Evolutionary conservation across 441 rosid species (phyloP).

Genomic region (Bocquillonia castaneifolia): DNA sequence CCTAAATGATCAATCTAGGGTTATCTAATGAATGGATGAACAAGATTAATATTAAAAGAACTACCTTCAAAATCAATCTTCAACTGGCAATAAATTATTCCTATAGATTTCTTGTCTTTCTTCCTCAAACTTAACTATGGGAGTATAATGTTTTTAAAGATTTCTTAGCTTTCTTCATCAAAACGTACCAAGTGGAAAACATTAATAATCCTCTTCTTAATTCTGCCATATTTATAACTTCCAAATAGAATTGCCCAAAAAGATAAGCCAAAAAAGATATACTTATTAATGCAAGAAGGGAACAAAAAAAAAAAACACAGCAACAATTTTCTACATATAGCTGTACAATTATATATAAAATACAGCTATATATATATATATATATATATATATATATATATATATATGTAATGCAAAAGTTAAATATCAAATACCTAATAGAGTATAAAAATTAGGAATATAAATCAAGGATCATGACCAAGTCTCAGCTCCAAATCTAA

Average conservation of each 20-base stretch:
- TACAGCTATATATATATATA: neutral
- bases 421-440: neutral
- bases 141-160: too few species aligned
- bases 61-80: constrained; percentile 10
- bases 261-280: neutral
- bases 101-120: too few species aligned
- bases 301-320: constrained; percentile 5
- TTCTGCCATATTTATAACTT: too few species aligned
- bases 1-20: constrained; percentile 20
- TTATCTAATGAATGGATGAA: neutral
- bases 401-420: neutral
- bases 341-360: constrained; percentile 11
- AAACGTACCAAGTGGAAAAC: neutral
- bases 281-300: constrained; percentile 12
- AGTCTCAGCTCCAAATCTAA: constrained; percentile 80
- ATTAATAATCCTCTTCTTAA: neutral
- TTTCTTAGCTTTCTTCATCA: neutral
- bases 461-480: constrained; percentile 34
- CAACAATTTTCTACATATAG: constrained; percentile 2
- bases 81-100: neutral
- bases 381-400: neutral
- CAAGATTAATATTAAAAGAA: neutral
- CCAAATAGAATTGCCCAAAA: constrained; percentile 10
- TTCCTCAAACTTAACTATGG: too few species aligned
- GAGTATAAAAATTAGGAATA: neutral